Evolutionary conservation across 495 filamentous ascomycete genomes (phyloP), one percentile per base, ranked within the genome.

Genomic region (Daldinia grandis): DNA sequence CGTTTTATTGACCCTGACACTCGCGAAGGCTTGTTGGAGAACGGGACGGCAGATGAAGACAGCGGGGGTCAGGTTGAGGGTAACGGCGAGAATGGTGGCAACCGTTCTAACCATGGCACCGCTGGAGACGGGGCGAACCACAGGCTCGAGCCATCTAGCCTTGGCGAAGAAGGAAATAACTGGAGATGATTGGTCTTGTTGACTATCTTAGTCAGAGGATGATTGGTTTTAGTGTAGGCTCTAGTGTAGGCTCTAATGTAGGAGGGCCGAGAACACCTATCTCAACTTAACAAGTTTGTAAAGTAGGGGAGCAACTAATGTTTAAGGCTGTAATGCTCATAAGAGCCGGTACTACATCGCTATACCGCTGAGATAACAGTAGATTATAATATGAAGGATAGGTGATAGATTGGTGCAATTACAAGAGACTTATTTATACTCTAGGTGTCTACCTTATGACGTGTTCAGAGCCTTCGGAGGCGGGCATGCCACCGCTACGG

Each of bases 61-160:
- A 40, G 50, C 0, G 56, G 58, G 4, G 59, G 61, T 0, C 50
- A 9, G 5, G 44, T 56, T 35, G 53, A 44, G 50, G 50, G 28
- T 3, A 47, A 61, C 7, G 61, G 31, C 12, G 50, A 54, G 19
- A 21, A 71, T 19, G 28, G 49, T 31, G 24, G 27, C 37, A 28
- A 28, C 21, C 61, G 42, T 28, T 50, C 14, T 6, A 35, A 51
- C 9, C 60, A 74, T 31, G 63, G 71, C 6, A 7, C 58, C 7
- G 19, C 42, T 5, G 68, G 63, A 9, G 49, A 69, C 6, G 66
- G 61, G 1, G 33, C 62, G 10, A 66, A 60, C 21, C 67, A 64
- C 55, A 66, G 75, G 62, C 42, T 77, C 8, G 51, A 68, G 54
- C 73, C 73, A 19, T 72, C 73, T 17, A 42, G 53, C 19, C 71